phyloP scores from a whole-genome alignment of 208 protist species.

The Trypanosoma melophagium region DNA sequence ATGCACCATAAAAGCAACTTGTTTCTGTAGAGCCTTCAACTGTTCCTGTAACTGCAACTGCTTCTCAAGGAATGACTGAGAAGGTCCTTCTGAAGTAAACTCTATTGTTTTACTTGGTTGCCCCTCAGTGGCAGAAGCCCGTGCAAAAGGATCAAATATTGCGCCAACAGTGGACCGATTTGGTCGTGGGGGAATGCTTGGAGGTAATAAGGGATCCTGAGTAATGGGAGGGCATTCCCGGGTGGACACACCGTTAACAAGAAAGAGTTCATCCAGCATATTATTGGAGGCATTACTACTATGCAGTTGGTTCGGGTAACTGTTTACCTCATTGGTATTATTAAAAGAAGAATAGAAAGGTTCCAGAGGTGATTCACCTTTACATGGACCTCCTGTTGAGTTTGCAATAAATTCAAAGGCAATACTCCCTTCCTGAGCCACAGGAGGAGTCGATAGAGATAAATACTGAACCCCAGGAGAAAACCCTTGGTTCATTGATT shows the following conservation, averaged over 20 bases:
- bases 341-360: too few relatives aligned
- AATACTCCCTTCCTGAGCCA: neutral
- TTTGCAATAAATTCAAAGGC: neutral
- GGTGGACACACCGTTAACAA: neutral
- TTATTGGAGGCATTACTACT: neutral
- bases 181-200: neutral
- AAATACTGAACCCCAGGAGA: neutral
- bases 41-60: constrained; percentile 6
- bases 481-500: neutral
- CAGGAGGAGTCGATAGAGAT: neutral
- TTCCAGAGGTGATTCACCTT: too few relatives aligned
- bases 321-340: too few relatives aligned
- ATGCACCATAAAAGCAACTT: constrained; percentile 2
- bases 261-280: constrained; percentile 9
- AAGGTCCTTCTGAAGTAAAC: neutral
- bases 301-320: too few relatives aligned
- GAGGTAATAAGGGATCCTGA: neutral
- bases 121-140: neutral
- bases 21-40: constrained; percentile 15
- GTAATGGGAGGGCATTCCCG: too few relatives aligned
- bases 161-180: constrained; percentile 11
- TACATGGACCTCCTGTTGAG: too few relatives aligned
- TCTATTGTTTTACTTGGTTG: neutral
- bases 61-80: neutral
- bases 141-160: constrained; percentile 15